Conservation (phyloP, 176 grass and related monocot genomes). For the Alloteropsis semialata region DNA sequence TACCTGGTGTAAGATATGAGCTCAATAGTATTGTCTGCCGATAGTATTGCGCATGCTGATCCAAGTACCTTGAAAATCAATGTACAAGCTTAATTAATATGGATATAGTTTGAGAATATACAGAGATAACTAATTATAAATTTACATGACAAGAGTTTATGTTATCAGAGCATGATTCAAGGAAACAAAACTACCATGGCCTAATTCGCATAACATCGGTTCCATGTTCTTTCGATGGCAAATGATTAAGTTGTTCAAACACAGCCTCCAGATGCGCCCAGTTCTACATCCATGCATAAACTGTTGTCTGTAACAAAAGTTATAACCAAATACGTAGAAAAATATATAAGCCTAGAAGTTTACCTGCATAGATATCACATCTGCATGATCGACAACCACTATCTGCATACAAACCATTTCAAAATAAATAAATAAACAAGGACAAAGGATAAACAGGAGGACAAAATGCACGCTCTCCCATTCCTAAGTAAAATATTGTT, state of each 20-base stretch:
- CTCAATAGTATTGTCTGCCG: constrained; percentile 85
- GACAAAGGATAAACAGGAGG: not conserved
- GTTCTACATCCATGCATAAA: constrained; percentile 61
- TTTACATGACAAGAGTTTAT: not conserved
- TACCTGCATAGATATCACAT: constrained; percentile 96
- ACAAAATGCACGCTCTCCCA: not conserved
- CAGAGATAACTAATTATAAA: constrained; percentile 18
- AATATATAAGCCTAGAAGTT: constrained; percentile 28
- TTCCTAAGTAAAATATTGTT: constrained; percentile 21
- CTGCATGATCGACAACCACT: constrained; percentile 76
- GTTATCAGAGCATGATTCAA: constrained; percentile 13
- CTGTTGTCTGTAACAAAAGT: constrained; percentile 27
- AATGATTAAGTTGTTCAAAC: constrained; percentile 80
- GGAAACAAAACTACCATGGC: constrained; percentile 63
- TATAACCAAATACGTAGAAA: not conserved
- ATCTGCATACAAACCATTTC: constrained; percentile 50
- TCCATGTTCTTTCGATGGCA: constrained; percentile 83
- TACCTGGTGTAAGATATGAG: constrained; percentile 91
- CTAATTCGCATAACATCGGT: constrained; percentile 95
- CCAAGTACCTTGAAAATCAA: constrained; percentile 69
- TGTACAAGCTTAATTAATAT: constrained; percentile 33
- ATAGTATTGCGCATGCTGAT: constrained; percentile 74
- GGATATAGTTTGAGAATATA: constrained; percentile 8
- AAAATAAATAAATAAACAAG: not conserved
- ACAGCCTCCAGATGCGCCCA: constrained; percentile 82